Evolutionary conservation across 108 stramenopile species (phyloP), one percentile per base, ranked within the genome.

Genomic region (Hondaea fermentalgiana): DNA sequence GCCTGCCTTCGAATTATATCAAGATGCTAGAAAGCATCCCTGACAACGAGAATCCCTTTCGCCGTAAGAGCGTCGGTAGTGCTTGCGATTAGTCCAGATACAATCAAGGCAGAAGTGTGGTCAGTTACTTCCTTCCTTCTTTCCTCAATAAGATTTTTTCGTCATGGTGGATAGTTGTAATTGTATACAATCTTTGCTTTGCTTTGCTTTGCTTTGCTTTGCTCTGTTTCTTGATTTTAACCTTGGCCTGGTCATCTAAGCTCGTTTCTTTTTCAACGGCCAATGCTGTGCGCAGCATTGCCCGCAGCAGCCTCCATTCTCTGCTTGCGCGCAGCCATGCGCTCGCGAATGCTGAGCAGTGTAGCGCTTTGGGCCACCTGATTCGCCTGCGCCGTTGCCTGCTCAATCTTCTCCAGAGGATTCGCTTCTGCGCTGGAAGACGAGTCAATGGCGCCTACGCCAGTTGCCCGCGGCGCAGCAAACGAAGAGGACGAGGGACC

Each of bases 321-420:
- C 64, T 69, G 64, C 64, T 69, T 69, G 6, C 76, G 76, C 45
- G 76, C 76, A 6, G 76, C 76, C 76, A 83, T 83, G n/a, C 76
- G 76, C 76, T 83, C 76, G 51, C 76, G 76, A 83, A 83, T 83
- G 51, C 76, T 83, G 25, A n/a, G 49, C 25, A 83, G 76, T 12
- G 76, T 83, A 47, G 51, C 76, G 76, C 25, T 83, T 23, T 53
- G 49, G 10, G 76, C 76, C 10, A 53, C 76, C 45, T 47, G 49
- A 23, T 47, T 53, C 51, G 76, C 76, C 51, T 83, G 45, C n/a
- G 45, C 4, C n/a, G 76, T 83, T 25, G 76, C 76, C 51, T 47
- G 49, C 76, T 83, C 28, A 23, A 83, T 83, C 51, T 83, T 53
- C 25, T 69, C 64, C 42, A 69, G 35, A 12, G 64, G 64, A 0